phyloP scores from a whole-genome alignment of 805 yeast genomes.

The Jamesozyma hellenica region DNA sequence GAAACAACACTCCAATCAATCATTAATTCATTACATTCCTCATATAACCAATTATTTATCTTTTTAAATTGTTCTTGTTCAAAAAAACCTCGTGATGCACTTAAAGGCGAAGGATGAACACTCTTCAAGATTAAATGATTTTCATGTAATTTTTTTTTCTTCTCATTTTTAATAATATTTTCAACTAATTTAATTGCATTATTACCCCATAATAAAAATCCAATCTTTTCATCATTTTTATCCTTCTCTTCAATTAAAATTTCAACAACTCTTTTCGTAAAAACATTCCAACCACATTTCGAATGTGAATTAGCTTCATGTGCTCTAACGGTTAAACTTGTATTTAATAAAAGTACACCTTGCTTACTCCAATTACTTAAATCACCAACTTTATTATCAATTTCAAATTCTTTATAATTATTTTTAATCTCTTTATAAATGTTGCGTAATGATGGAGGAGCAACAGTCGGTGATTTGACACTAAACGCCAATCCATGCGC shows the following conservation, averaged over 20 bases:
- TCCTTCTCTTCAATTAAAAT: slow-evolving; percentile 41
- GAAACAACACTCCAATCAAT: slow-evolving; percentile 59
- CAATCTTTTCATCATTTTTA: slow-evolving; percentile 42
- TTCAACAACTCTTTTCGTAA: slow-evolving; percentile 64
- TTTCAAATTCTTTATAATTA: slow-evolving; percentile 61
- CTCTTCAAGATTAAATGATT: slow-evolving; percentile 48
- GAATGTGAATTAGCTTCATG: slow-evolving; percentile 92
- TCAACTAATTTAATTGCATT: slow-evolving; percentile 60
- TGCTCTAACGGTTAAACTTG: slow-evolving; percentile 84
- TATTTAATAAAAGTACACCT: slow-evolving; percentile 81
- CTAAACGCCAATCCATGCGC: slow-evolving; percentile 96
- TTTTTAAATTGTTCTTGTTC: slow-evolving; percentile 61
- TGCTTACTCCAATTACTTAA: slow-evolving; percentile 75
- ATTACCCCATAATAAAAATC: slow-evolving; percentile 72
- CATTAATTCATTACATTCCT: slow-evolving; percentile 29
- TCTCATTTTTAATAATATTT: slow-evolving; percentile 20
- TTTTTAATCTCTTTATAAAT: slow-evolving; percentile 71
- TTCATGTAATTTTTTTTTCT: slow-evolving; percentile 3
- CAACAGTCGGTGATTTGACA: slow-evolving; percentile 71
- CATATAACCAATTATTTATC: slow-evolving; percentile 67
- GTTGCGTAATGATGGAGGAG: slow-evolving; percentile 82
- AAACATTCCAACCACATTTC: slow-evolving; percentile 82
- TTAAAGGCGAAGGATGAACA: slow-evolving; percentile 92
- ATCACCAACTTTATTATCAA: slow-evolving; percentile 43
- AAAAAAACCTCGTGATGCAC: slow-evolving; percentile 78